Base-by-base conservation (phyloP, 345 rosid species). In the Lepidium africanum region DNA sequence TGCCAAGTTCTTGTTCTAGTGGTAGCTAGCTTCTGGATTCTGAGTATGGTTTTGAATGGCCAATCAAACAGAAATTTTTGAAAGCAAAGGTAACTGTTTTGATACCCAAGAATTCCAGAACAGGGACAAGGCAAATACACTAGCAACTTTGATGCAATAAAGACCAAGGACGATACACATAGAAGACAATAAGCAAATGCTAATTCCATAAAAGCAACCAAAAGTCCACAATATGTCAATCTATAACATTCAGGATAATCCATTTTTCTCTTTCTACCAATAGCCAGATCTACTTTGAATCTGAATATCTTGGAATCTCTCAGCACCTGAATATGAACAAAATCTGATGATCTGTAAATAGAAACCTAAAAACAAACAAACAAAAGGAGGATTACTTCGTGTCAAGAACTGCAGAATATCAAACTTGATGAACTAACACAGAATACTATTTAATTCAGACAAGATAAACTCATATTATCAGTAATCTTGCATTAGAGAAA, bases 101-200 rank as follows among this genome's bases (percentile, higher is more conserved):
- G 74, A 65, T 72, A 82, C 17, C 82, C 88, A 43, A 84, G 71
- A 56, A 78, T 40, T 42, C 86, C 92, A 76, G 71, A 65, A 66
- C 88, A 85, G 7, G 86, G 84, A 76, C 88, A 87, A 10, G 93
- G 96, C 70, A 86, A 19, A 64, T n/a, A 66, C 42, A 77, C 41
- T 49, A 78, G 70, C 55, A 90, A 79, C 72, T 79, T 88, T 0
- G 83, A 82, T 62, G 69, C 76, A 6, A 84, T 48, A 67, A 71
- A 90, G 11, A 76, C 76, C 23, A 82, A 70, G 49, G 80, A 59
- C n/a, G 92, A 82, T 57, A 48, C 78, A 60, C 86, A 90, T 2
- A 93, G 77, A 62, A 90, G 86, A 63, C 80, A 54, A 71, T 78
- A 83, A 65, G 88, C 87, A 71, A 93, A 39, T 30, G 71, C 65